Evolutionary conservation across 2,329 filamentous ascomycete genomes (phyloP).

Genomic region (Aaosphaeria pasadenensis): DNA sequence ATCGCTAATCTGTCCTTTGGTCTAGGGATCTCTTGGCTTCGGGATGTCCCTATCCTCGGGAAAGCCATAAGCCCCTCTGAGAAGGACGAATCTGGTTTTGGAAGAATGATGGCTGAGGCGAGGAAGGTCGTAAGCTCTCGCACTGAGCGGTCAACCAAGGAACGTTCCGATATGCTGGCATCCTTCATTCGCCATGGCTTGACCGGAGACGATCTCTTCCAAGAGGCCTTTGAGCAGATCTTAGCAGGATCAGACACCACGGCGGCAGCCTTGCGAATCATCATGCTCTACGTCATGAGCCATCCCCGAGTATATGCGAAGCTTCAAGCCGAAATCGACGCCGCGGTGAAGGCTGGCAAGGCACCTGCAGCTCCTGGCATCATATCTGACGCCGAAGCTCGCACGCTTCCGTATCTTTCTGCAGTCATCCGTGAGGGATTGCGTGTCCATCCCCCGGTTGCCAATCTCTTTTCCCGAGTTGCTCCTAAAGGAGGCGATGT

Average conservation of each 20-base stretch:
- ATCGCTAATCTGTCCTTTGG: constrained; percentile 26
- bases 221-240: constrained; percentile 46
- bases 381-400: constrained; percentile 48
- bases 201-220: constrained; percentile 38
- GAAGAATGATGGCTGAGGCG: constrained; percentile 31
- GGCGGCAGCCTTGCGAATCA: constrained; percentile 53
- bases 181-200: constrained; percentile 50
- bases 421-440: constrained; percentile 49
- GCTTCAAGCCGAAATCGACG: constrained; percentile 48
- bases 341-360: constrained; percentile 35
- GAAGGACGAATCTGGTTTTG: constrained; percentile 34
- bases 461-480: constrained; percentile 29
- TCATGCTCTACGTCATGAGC: constrained; percentile 53
- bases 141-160: constrained; percentile 42
- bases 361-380: constrained; percentile 33
- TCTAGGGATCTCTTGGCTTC: constrained; percentile 24
- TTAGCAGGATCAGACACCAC: constrained; percentile 59
- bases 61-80: constrained; percentile 28
- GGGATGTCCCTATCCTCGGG: constrained; percentile 20
- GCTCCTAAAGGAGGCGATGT: constrained; percentile 30
- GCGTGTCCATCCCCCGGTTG: constrained; percentile 43
- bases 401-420: constrained; percentile 43
- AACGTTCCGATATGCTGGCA: constrained; percentile 52
- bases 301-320: constrained; percentile 46
- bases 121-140: constrained; percentile 30